Evolutionary conservation across 2,329 filamentous ascomycete species (phyloP), one percentile per base, ranked within the genome.

Genomic region (Alternaria gaisen): DNA sequence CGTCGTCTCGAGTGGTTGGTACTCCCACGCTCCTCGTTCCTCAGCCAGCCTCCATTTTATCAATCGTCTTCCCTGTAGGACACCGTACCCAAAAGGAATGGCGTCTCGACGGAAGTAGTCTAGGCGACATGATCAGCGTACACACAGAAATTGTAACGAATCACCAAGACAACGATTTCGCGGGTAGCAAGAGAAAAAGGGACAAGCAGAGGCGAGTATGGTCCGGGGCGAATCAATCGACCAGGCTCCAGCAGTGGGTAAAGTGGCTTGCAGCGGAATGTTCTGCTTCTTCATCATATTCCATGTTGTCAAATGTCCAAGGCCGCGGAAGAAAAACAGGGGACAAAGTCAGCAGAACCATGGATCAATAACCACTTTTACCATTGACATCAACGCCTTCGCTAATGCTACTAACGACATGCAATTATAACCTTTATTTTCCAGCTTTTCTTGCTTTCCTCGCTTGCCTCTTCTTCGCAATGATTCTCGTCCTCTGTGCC

Each of bases 381-480:
- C 56, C 30, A 41, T 47, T 20, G 26, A 54, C 34, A 34, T 58
- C 18, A 56, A 64, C 61, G 61, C 64, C 64, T 30, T 53, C 56
- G 64, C 61, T 65, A 53, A 67, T 64, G 59, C 64, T 54, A 58
- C 26, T 20, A 55, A 46, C 22, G n/a, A 47, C 8, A 5, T 46
- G 60, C 60, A 14, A 43, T 30, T 12, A 32, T 20, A 38, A 30
- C 57, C 53, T 70, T 14, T 83, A 83, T 80, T 86, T 87, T 67
- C 85, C 83, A 71, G 85, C 81, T 78, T 87, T 85, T 75, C 87
- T 84, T 77, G 78, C 74, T 66, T 82, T 83, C 56, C 93, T 87
- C 83, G 90, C 86, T 82, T 91, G 87, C 64, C 93, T 86, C 83
- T 97, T 97, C 79, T 92, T 90, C 50, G 88, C 90, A 78, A 97